Evolutionary conservation across 495 filamentous ascomycete genomes (phyloP).

Genomic region (Xylaria sp.): DNA sequence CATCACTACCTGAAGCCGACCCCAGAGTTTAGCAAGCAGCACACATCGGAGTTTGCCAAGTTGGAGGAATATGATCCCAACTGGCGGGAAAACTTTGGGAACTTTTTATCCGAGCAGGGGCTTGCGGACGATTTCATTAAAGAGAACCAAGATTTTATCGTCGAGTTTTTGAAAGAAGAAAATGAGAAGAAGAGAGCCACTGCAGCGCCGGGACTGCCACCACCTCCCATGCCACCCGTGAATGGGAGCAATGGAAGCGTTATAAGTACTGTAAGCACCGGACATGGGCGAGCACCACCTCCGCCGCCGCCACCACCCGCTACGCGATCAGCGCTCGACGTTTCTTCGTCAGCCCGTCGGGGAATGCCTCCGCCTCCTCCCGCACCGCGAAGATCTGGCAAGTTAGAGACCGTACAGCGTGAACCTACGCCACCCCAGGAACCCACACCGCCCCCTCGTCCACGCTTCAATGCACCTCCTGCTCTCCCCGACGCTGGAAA

Average conservation of each 20-base stretch:
- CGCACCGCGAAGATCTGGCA: constrained; percentile 67
- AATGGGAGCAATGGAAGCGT: constrained; percentile 33
- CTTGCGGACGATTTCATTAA: constrained; percentile 92
- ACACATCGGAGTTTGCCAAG: constrained; percentile 68
- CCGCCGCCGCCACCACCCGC: constrained; percentile 63
- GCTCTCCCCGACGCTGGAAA: constrained; percentile 87
- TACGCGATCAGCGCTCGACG: constrained; percentile 65
- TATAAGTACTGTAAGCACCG: constrained; percentile 17
- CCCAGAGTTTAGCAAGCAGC: constrained; percentile 65
- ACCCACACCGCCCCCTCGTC: constrained; percentile 56
- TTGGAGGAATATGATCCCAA: constrained; percentile 84
- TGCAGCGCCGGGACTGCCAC: constrained; percentile 62
- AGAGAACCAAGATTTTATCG: constrained; percentile 94
- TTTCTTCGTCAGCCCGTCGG: constrained; percentile 37
- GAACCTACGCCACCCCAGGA: constrained; percentile 66
- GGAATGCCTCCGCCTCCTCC: constrained; percentile 79
- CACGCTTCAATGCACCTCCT: constrained; percentile 80
- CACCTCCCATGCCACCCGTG: constrained; percentile 57
- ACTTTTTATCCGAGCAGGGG: constrained; percentile 82
- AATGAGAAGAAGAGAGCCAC: constrained; percentile 41
- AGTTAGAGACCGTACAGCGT: constrained; percentile 48
- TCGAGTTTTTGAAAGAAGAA: constrained; percentile 86
- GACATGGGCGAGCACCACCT: constrained; percentile 59
- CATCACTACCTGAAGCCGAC: constrained; percentile 46
- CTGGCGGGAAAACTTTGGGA: constrained; percentile 81